Conservation (phyloP, 2,329 filamentous ascomycete species). For the Microsporum canis region DNA sequence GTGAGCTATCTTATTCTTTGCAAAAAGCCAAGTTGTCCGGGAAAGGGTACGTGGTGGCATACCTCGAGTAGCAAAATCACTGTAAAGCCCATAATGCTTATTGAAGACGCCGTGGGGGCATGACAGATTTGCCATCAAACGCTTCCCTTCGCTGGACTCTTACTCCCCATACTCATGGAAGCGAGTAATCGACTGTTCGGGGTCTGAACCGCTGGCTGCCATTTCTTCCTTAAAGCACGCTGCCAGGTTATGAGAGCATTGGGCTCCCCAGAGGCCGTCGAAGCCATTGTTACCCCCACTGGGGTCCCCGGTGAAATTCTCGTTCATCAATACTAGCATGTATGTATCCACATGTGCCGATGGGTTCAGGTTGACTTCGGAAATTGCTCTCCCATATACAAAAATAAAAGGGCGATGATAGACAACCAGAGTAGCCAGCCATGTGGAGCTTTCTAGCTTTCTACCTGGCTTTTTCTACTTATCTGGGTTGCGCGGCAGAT, state of each 20-base stretch:
- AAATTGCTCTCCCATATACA: too few species aligned
- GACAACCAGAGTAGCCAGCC: too few species aligned
- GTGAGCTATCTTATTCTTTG: not conserved
- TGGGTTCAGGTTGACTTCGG: not conserved
- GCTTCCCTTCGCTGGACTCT: not conserved
- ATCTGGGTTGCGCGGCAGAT: too few species aligned
- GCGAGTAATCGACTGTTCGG: not conserved
- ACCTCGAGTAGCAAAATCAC: too few species aligned
- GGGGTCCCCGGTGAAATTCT: not conserved
- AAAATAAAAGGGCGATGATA: too few species aligned
- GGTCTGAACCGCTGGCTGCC: not conserved
- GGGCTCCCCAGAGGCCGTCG: not conserved
- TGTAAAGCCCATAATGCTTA: not conserved
- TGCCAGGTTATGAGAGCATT: not conserved
- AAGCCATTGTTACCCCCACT: not conserved
- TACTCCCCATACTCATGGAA: not conserved
- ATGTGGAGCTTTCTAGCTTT: too few species aligned
- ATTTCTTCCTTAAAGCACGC: not conserved
- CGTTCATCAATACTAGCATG: not conserved
- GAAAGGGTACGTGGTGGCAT: not conserved
- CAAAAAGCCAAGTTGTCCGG: too few species aligned
- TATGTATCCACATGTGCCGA: not conserved
- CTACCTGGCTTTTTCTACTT: too few species aligned
- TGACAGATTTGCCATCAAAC: not conserved
- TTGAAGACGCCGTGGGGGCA: not conserved